Evolutionary conservation across 2,329 filamentous ascomycete genomes (phyloP), one percentile per base, ranked within the genome.

Genomic region (Stagonosporopsis rhizophila): DNA sequence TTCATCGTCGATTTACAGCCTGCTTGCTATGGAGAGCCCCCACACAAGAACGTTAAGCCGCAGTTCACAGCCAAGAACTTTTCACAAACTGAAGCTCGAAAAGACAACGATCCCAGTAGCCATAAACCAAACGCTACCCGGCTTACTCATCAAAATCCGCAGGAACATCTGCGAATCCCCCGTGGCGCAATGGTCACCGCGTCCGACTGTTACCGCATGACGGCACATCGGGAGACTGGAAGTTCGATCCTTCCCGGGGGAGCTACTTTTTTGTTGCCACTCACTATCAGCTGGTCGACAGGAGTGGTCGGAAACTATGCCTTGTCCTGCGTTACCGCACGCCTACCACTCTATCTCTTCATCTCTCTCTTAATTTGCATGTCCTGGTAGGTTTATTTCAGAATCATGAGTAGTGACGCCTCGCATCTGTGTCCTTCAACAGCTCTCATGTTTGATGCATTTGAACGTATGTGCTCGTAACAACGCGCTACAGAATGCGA

Each of bases 181-280:
- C 46, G 41, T 51, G 46, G 41, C 35, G 27, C 46, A 45, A 56
- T 56, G 46, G 25, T 44, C 40, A 56, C 25, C 25, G 46, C 45
- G 46, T 56, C 52, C 46, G 52, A 56, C 52, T 46, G 41, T 56
- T 51, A 50, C 45, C 32, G 32, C 27, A 30, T 6, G 15, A 41
- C 14, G 52, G 46, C 46, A 56, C 45, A 51, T 51, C 35, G 52
- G 52, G 52, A 50, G 35, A 56, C 22, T 56, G 34, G 41, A 51
- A 50, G 41, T 56, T 56, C 41, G 46, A 56, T 51, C 52, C 46
- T 56, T 56, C 52, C 40, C 27, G 34, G 40, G 41, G 52, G 52
- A 50, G 46, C 23, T 7, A 9, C 20, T 41, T 50, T 45, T 56
- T 37, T 20, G 6, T 12, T 37, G 17, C 2, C 11, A 17, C 20